These are phyloP conservation scores for Lentinula edodes DNA, from an alignment of 768 basidiomycete species.

Conservation along the genomic window DNA sequence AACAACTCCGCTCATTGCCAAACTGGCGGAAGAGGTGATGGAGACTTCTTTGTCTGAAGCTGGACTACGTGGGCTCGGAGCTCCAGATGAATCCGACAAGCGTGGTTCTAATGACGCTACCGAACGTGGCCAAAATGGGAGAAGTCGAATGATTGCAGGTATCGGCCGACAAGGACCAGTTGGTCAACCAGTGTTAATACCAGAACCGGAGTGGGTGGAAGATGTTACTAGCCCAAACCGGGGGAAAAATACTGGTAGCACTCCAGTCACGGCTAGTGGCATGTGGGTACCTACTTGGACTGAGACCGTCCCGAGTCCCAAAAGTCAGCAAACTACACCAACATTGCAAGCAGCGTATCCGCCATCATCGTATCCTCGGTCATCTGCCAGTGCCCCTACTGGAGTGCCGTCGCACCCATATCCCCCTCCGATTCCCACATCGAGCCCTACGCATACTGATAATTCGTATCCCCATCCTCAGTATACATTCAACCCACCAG, in stretches of 20 bases:
- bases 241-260: conserved; percentile 9
- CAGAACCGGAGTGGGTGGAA: conserved; percentile 54
- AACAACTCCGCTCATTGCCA: conserved; percentile 72
- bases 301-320: conserved; percentile 10
- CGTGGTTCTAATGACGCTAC: not conserved
- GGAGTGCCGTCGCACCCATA: conserved; percentile 21
- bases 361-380: not conserved
- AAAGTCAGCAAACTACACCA: conserved; percentile 39
- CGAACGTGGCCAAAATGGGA: not conserved
- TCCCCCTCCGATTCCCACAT: conserved; percentile 16
- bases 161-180: conserved; percentile 20
- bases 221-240: conserved; percentile 12
- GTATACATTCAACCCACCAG: conserved; percentile 9
- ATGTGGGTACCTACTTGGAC: conserved; percentile 7
- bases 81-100: conserved; percentile 17
- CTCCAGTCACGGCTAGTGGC: conserved; percentile 16
- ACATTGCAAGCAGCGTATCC: conserved; percentile 29
- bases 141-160: conserved; percentile 1
- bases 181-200: conserved; percentile 37
- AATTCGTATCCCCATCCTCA: conserved; percentile 7
- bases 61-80: conserved; percentile 17
- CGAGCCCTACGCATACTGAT: not conserved
- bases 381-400: not conserved
- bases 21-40: conserved; percentile 77
- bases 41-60: conserved; percentile 64